Base-by-base conservation (phyloP, 257 asterid genomes). In the Solanum sejunctum region DNA sequence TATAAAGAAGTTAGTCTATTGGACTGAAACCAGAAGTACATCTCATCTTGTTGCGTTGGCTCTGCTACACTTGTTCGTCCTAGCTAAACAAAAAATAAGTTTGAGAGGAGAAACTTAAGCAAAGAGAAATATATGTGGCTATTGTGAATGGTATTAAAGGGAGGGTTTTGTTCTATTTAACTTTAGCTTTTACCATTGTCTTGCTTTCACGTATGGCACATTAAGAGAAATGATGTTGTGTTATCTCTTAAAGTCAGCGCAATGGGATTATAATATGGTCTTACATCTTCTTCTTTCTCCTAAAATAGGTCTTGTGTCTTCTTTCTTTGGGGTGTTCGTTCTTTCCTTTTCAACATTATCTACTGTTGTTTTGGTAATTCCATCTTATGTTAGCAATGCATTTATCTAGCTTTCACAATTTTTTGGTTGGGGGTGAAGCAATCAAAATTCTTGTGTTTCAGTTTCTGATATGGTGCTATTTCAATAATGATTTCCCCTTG, bases 111-210 rank as follows among this genome's bases (percentile, higher is more conserved):
- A 96, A 93, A 88, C 85, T 91, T 88, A 92, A 91, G 90, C 98
- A 82, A 89, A 89, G 99, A 96, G 80, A 95, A 95, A 90, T 96
- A 91, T 93, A 95, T 96, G 99, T 32, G 99, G 99, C 99, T 26
- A 80, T 90, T 58, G 92, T 96, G 54, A 90, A 95, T 88, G 97
- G 95, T 67, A 94, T 91, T 84, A 95, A 93, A 87, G 99, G 95
- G 92, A 96, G 91, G 99, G 99, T 96, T 69, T 32, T 39, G 81
- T 69, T 78, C 52, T 51, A 3, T 52, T 78, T 26, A 52, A 26
- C 47, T 2, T 52, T 77, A 77, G 82, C 82, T 77, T 77, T 52
- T 26, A 77, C 47, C 78, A 36, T 70, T 70, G 45, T 70, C 78
- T 70, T 70, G 51, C 82, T 78, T 78, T 78, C 23, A 26, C 11